These are phyloP conservation scores for Ehretia macrophylla DNA, from an alignment of 257 asterid genomes.

Conservation along the genomic window DNA sequence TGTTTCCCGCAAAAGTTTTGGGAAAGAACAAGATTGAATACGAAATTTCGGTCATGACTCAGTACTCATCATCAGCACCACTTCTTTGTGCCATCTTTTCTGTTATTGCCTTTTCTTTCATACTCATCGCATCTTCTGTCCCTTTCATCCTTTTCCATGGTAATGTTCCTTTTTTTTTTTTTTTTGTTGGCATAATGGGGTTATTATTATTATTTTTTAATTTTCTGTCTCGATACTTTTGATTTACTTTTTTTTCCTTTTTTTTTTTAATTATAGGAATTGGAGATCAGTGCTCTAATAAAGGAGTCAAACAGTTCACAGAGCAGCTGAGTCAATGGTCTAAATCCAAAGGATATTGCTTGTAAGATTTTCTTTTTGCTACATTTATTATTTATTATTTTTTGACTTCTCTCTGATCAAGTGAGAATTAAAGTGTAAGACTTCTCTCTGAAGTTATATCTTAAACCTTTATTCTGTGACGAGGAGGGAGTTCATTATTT, in stretches of 20 bases:
- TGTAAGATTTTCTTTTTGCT: constrained; percentile 29
- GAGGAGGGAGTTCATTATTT: too few species aligned
- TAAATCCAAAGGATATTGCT: constrained; percentile 65
- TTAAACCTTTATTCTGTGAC: too few species aligned
- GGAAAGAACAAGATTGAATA: not conserved
- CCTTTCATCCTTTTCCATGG: constrained; percentile 95
- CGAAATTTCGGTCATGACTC: too few species aligned
- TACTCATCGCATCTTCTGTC: constrained; percentile 39
- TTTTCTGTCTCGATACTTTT: not conserved
- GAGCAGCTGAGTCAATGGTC: constrained; percentile 64
- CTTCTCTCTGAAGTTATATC: too few species aligned
- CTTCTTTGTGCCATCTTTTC: constrained; percentile 18
- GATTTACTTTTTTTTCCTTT: constrained; percentile 2
- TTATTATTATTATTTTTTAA: not conserved
- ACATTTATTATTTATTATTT: not conserved
- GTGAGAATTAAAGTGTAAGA: not conserved
- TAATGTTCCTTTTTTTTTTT: constrained; percentile 16
- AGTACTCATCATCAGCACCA: constrained; percentile 8
- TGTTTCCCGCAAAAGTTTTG: constrained; percentile 21
- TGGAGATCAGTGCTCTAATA: constrained; percentile 85
- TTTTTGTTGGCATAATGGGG: not conserved
- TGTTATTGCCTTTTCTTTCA: constrained; percentile 28
- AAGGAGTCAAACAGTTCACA: constrained; percentile 68
- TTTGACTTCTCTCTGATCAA: too few species aligned
- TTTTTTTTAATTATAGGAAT: constrained; percentile 46